phyloP scores from a whole-genome alignment of 495 filamentous ascomycete species.

The Rhypophila decipiens region DNA sequence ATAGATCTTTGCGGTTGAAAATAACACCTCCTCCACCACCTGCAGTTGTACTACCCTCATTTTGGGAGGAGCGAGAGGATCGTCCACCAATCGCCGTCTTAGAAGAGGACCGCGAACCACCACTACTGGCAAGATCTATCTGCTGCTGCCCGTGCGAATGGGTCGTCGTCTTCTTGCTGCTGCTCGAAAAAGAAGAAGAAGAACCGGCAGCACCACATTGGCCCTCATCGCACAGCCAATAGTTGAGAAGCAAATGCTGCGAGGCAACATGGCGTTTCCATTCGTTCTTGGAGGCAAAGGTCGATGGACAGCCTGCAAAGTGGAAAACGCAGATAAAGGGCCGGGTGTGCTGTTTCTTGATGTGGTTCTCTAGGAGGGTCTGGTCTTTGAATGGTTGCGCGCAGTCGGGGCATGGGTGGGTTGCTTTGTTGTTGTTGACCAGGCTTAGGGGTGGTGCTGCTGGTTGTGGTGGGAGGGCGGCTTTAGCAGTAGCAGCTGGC shows the following conservation, averaged over 20 bases:
- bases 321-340: constrained; percentile 75
- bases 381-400: constrained; percentile 33
- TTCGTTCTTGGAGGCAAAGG: constrained; percentile 82
- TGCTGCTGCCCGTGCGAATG: background rate
- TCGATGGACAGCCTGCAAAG: constrained; percentile 67
- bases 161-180: constrained; percentile 3
- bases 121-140: constrained; percentile 7
- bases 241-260: constrained; percentile 72
- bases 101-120: background rate
- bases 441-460: background rate
- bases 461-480: background rate
- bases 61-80: background rate
- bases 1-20: constrained; percentile 91
- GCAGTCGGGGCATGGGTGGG: constrained; percentile 13
- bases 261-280: constrained; percentile 85
- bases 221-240: constrained; percentile 73
- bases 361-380: constrained; percentile 38
- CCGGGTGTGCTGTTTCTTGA: constrained; percentile 49
- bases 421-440: background rate
- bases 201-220: constrained; percentile 41
- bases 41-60: background rate
- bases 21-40: constrained; percentile 43
- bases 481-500: too few species aligned
- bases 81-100: too few species aligned
- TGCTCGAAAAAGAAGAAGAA: background rate